Evolutionary conservation across 768 basidiomycete genomes (phyloP), one percentile per base, ranked within the genome.

Genomic region (Thelephora aurantiotincta): DNA sequence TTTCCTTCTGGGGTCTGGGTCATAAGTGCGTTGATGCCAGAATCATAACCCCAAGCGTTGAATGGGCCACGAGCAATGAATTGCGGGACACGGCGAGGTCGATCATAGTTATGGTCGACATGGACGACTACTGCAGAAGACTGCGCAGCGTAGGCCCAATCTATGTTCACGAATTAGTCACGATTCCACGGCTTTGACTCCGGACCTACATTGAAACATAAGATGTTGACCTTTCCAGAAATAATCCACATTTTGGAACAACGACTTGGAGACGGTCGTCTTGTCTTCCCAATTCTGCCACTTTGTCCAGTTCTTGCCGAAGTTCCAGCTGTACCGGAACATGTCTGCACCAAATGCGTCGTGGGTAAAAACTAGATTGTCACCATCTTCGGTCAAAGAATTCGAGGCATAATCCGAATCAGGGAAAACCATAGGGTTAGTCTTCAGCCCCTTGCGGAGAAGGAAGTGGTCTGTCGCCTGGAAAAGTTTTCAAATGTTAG

Each of bases 1-100:
- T 70, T 68, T 45, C 80, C 74, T 43, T 87, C 72, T 6, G 66
- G 63, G 43, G 72, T 72, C 49, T 78, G 75, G 23, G 62, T 65
- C 82, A 94, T 88, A 52, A 73, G 55, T 35, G 84, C 73, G 0
- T 75, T 53, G 37, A 90, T 74, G 56, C 92, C 92, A 49, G 78
- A 68, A 66, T 96, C 92, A 60, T 78, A 91, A 48, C 92, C 92
- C 89, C 90, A 96, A 33, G 73, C 65, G 57, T 96, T 96, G 74
- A 88, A 96, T 0, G 81, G 78, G 43, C 92, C 92, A 55, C 92
- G 82, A 38, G 79, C 85, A 46, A 96, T 66, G 55, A 93, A 70
- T 56, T 92, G 89, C 20, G 92, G 92, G 23, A 87, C 82, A 20
- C 89, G 83, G 56, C 92, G 82, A 45, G 68, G 60, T 2, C 70